Evolutionary conservation across 1,139 yeast genomes (phyloP).

Genomic region (Sugiyamaella neomexicana): DNA sequence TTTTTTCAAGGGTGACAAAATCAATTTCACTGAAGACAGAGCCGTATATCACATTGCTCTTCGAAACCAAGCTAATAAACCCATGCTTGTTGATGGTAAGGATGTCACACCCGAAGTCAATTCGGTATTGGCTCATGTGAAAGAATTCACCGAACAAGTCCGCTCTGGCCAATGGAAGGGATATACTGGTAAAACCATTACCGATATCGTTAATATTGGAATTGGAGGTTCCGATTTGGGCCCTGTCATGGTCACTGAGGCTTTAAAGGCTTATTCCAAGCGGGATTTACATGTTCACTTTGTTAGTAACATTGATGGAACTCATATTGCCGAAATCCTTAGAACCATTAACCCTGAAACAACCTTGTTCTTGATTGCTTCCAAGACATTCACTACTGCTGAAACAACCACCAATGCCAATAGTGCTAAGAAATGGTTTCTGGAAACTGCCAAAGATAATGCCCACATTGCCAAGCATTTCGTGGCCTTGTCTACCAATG

Average conservation of each 20-base stretch:
- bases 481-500: conserved; percentile 94
- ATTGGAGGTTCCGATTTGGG: conserved; percentile 99
- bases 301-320: conserved; percentile 97
- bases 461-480: conserved; percentile 91
- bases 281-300: conserved; percentile 80
- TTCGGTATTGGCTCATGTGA: conserved; percentile 89
- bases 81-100: conserved; percentile 84
- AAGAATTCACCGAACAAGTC: conserved; percentile 84
- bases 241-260: conserved; percentile 99
- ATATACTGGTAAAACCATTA: conserved; percentile 90
- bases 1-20: conserved; percentile 89
- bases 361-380: conserved; percentile 89
- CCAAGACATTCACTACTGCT: conserved; percentile 98
- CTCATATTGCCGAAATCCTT: conserved; percentile 90
- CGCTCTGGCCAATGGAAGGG: conserved; percentile 97
- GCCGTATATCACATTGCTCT: conserved; percentile 97
- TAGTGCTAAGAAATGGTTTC: conserved; percentile 93
- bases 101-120: conserved; percentile 91
- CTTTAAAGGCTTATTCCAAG: conserved; percentile 83
- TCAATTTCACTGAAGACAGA: conserved; percentile 92
- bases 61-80: conserved; percentile 77
- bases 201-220: conserved; percentile 95
- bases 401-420: conserved; percentile 96
- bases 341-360: conserved; percentile 81
- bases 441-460: conserved; percentile 64